phyloP scores from a whole-genome alignment of 2,329 filamentous ascomycete genomes.

The Penicillium sp. region DNA sequence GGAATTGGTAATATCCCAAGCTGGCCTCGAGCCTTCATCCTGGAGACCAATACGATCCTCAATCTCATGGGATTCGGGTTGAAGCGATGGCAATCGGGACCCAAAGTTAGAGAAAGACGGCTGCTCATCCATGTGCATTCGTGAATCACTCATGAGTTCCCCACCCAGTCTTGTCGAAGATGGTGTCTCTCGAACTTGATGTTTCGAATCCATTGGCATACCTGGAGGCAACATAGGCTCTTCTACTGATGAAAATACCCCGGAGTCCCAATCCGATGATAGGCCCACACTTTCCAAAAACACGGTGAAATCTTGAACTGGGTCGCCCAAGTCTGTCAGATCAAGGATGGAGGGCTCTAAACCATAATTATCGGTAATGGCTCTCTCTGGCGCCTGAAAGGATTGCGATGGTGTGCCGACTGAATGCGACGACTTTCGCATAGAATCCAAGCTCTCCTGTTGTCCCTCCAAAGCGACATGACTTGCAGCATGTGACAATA shows the following conservation, averaged over 20 bases:
- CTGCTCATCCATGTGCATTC: constrained; percentile 39
- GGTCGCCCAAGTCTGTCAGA: constrained; percentile 47
- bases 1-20: constrained; percentile 49
- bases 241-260: constrained; percentile 46
- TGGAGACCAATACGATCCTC: constrained; percentile 43
- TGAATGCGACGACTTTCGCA: constrained; percentile 36
- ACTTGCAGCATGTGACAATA: constrained; percentile 50
- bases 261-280: constrained; percentile 51
- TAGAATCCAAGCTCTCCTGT: constrained; percentile 40
- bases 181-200: constrained; percentile 29
- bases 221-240: constrained; percentile 39
- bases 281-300: constrained; percentile 52
- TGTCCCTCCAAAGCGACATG: constrained; percentile 51
- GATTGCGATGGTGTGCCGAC: constrained; percentile 37
- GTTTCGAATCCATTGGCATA: constrained; percentile 39
- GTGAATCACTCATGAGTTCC: constrained; percentile 41
- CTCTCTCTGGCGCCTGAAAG: constrained; percentile 34
- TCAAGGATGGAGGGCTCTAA: constrained; percentile 48
- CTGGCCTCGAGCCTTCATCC: constrained; percentile 45
- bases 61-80: constrained; percentile 47
- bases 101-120: constrained; percentile 51
- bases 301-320: constrained; percentile 51
- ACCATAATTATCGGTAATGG: constrained; percentile 44
- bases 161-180: constrained; percentile 37
- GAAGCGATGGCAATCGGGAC: constrained; percentile 48